These are phyloP conservation scores for Fusarium pilosicola DNA, from an alignment of 2,329 filamentous ascomycete species.

Conservation along the genomic window DNA sequence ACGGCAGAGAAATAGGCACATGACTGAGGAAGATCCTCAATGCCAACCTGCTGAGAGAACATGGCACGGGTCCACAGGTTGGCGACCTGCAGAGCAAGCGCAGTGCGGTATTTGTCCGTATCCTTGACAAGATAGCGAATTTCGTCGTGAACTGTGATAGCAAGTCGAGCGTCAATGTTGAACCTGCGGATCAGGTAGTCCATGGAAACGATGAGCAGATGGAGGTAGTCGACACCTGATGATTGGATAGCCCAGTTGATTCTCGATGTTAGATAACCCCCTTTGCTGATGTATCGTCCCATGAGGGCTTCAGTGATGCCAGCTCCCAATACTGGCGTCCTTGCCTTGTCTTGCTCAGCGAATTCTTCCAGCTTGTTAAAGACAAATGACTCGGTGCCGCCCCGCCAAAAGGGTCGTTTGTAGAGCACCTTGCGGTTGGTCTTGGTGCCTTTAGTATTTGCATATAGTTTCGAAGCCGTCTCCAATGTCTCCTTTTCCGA, in stretches of 20 bases:
- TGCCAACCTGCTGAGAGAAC: conserved; percentile 97
- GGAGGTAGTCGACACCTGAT: conserved; percentile 95
- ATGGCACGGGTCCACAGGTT: conserved; percentile 98
- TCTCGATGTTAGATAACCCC: conserved; percentile 91
- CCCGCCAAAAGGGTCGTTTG: conserved; percentile 88
- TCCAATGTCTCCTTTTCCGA: conserved; percentile 81
- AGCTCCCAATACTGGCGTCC: conserved; percentile 91
- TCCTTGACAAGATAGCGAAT: conserved; percentile 92
- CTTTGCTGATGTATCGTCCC: conserved; percentile 85
- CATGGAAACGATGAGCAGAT: conserved; percentile 93
- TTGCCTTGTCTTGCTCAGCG: conserved; percentile 89
- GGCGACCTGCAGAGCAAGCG: conserved; percentile 91
- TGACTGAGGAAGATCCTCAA: conserved; percentile 90
- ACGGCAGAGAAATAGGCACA: conserved; percentile 97
- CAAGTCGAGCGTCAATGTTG: conserved; percentile 84
- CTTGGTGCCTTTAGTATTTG: conserved; percentile 89
- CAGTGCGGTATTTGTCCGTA: conserved; percentile 85
- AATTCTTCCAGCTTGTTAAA: conserved; percentile 99
- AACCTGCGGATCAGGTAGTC: conserved; percentile 89
- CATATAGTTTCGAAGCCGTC: conserved; percentile 84
- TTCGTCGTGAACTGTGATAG: conserved; percentile 97
- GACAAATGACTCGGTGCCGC: conserved; percentile 95
- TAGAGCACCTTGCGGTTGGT: conserved; percentile 78
- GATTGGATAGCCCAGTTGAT: conserved; percentile 99
- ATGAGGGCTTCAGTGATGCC: conserved; percentile 97